Evolutionary conservation across 1,284 basidiomycete species (phyloP).

Genomic region (Melampsora americana): DNA sequence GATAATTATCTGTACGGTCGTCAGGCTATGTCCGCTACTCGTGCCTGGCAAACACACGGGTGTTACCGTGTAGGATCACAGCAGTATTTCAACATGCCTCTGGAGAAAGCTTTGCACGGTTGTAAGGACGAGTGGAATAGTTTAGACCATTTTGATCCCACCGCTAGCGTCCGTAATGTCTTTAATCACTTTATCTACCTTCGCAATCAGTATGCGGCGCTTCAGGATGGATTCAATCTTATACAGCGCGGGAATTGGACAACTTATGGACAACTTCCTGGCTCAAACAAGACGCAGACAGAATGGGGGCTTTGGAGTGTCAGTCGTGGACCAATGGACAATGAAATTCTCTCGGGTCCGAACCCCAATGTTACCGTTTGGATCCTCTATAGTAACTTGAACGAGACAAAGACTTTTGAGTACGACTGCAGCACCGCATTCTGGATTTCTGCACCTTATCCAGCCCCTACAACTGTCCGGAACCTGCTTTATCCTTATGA

Average conservation of each 20-base stretch:
- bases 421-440: constrained; percentile 54
- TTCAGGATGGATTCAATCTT: constrained; percentile 80
- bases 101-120: constrained; percentile 71
- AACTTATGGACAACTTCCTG: constrained; percentile 68
- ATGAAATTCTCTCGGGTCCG: constrained; percentile 58
- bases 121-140: constrained; percentile 83
- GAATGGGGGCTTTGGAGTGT: constrained; percentile 83
- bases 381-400: constrained; percentile 43
- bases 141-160: constrained; percentile 90
- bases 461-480: constrained; percentile 62
- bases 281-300: constrained; percentile 72
- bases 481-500: constrained; percentile 83
- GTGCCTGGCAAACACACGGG: constrained; percentile 84
- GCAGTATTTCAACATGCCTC: constrained; percentile 84
- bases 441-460: constrained; percentile 64
- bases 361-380: constrained; percentile 57
- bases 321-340: constrained; percentile 52
- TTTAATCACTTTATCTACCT: constrained; percentile 70
- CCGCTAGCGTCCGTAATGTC: constrained; percentile 68
- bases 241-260: constrained; percentile 79
- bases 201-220: constrained; percentile 65
- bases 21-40: constrained; percentile 79
- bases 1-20: constrained; percentile 60
- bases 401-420: constrained; percentile 35
- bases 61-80: constrained; percentile 81